phyloP scores from a whole-genome alignment of 495 filamentous ascomycete species.

The Astrocystis sublimbata region DNA sequence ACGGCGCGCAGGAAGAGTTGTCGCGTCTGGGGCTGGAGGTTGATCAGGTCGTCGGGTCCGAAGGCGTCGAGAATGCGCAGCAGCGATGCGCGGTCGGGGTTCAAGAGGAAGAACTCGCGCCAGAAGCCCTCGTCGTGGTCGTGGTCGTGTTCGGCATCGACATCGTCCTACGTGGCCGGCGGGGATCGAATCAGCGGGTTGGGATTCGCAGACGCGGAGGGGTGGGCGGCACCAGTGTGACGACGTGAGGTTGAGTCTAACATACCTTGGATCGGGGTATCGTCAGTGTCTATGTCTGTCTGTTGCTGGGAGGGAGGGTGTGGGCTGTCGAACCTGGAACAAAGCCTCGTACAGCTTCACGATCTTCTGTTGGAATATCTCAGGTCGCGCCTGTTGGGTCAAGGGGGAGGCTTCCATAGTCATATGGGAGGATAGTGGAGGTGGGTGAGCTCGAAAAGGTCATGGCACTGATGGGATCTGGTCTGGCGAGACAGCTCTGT shows the following conservation, averaged over 20 bases:
- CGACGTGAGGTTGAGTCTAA: slow-evolving; percentile 9
- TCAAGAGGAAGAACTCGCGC: slow-evolving; percentile 90
- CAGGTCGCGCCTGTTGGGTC: slow-evolving; percentile 88
- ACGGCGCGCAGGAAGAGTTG: slow-evolving; percentile 76
- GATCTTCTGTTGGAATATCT: slow-evolving; percentile 90
- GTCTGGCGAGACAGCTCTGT: background rate
- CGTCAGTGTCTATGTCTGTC: slow-evolving; percentile 29
- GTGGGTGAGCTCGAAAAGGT: background rate
- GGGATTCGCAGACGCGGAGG: too few species aligned
- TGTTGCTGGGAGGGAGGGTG: slow-evolving; percentile 8
- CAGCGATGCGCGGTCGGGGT: slow-evolving; percentile 69
- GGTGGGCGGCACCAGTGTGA: slow-evolving; percentile 15
- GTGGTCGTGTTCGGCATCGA: slow-evolving; percentile 62
- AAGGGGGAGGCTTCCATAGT: slow-evolving; percentile 88
- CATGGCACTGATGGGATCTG: slow-evolving; percentile 6
- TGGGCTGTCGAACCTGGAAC: slow-evolving; percentile 66
- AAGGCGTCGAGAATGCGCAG: slow-evolving; percentile 65
- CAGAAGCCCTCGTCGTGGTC: slow-evolving; percentile 92
- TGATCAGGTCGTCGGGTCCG: slow-evolving; percentile 71
- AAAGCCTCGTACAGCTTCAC: slow-evolving; percentile 84
- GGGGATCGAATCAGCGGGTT: slow-evolving; percentile 11
- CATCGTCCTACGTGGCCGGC: slow-evolving; percentile 41
- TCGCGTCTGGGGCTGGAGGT: slow-evolving; percentile 71
- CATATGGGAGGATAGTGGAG: slow-evolving; percentile 10
- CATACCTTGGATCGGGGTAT: slow-evolving; percentile 30